phyloP scores from a whole-genome alignment of 208 protist genomes.

The Wallacemonas sp. region DNA sequence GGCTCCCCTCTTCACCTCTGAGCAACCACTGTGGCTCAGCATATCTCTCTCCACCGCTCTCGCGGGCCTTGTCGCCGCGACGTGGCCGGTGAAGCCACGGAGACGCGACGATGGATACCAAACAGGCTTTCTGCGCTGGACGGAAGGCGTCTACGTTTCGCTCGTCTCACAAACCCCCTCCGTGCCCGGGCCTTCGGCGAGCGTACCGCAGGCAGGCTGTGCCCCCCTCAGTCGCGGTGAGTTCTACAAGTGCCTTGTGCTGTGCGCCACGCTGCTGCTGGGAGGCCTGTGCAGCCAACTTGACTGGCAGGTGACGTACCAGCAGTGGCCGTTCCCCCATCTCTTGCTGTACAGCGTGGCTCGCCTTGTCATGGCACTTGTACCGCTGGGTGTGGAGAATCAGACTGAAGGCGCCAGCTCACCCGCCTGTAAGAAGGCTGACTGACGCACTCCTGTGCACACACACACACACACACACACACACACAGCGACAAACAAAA shows the following conservation, averaged over 20 bases:
- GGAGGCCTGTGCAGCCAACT: conserved; percentile 46
- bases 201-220: neutral
- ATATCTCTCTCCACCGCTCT: neutral
- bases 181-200: too few species aligned
- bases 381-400: too few species aligned
- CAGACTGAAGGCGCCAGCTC: too few species aligned
- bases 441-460: too few species aligned
- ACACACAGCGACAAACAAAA: too few species aligned
- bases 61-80: neutral
- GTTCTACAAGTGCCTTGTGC: conserved; percentile 18
- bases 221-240: neutral
- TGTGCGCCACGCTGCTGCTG: conserved; percentile 28
- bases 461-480: too few species aligned
- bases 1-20: neutral
- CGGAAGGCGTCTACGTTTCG: neutral
- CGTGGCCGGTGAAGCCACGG: neutral
- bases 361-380: neutral
- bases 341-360: conserved; percentile 19
- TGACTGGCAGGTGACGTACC: conserved; percentile 47
- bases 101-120: neutral
- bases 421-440: too few species aligned
- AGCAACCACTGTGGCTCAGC: neutral
- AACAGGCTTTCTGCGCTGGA: neutral
- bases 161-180: neutral
- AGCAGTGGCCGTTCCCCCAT: conserved; percentile 56